These are phyloP conservation scores for Dryas alaskensis DNA, from an alignment of 306 rosid species.

Conservation along the genomic window DNA sequence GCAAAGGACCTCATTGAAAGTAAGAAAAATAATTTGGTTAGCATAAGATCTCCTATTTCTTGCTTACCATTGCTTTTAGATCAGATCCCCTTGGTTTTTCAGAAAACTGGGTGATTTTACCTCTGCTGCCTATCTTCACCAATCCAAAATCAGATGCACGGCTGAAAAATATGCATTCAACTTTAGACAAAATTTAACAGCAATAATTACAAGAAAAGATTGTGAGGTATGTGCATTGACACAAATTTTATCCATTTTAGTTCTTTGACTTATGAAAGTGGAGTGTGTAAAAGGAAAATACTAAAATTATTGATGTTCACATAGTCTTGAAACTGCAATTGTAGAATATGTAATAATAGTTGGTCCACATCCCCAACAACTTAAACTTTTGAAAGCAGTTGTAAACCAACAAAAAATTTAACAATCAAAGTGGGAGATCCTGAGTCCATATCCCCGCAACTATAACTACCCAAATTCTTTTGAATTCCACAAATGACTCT, in stretches of 20 bases:
- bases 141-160: constrained; percentile 88
- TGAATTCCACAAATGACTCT: not conserved
- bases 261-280: not conserved
- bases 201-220: not conserved
- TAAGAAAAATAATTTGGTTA: constrained; percentile 1
- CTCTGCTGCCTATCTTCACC: constrained; percentile 74
- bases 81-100: constrained; percentile 78
- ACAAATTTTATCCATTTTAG: not conserved
- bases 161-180: constrained; percentile 44
- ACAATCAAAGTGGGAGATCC: not conserved
- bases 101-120: constrained; percentile 55
- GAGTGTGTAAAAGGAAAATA: not conserved
- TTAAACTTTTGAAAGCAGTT: not conserved
- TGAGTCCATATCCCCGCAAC: not conserved
- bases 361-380: not conserved
- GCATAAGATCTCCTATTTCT: constrained; percentile 1
- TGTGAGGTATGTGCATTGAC: not conserved
- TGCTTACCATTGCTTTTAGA: constrained; percentile 73
- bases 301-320: not conserved
- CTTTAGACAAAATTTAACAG: not conserved
- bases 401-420: not conserved
- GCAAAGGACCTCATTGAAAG: constrained; percentile 6
- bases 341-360: not conserved
- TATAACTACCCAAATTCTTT: not conserved
- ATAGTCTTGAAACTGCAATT: not conserved